Percentiles rank a stretch among this genome's conserved stretches.
These are phyloP conservation scores for Hymenoscyphus infarciens DNA, from an alignment of 2,329 filamentous ascomycete species.

Conservation along the genomic window DNA sequence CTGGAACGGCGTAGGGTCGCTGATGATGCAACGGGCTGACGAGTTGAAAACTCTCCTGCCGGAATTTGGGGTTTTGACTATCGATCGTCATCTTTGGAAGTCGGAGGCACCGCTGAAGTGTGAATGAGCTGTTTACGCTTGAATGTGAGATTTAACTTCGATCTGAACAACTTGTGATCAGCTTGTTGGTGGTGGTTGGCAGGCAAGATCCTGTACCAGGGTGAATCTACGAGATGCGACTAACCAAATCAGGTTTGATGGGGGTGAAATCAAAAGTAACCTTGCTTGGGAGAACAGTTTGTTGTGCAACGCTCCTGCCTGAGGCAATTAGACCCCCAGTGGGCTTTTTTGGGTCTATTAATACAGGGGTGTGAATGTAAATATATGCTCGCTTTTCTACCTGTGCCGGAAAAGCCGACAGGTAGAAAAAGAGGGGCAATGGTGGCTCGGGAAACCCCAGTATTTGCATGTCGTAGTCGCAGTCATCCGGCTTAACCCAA, in stretches of 20 bases:
- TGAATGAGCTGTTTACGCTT: neutral
- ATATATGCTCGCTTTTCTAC: neutral
- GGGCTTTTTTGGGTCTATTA: neutral
- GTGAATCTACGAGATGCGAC: too few species aligned
- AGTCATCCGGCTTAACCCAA: neutral
- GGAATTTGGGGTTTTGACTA: neutral
- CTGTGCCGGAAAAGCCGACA: neutral
- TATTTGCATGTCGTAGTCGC: neutral
- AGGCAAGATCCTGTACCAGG: too few species aligned
- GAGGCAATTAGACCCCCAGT: neutral
- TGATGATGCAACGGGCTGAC: neutral
- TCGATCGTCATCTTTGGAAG: neutral
- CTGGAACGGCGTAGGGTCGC: neutral
- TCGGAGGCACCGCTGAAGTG: neutral
- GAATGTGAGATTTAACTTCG: neutral
- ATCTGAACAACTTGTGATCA: too few species aligned
- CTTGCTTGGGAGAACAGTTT: too few species aligned
- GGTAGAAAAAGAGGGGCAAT: neutral
- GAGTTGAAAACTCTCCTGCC: constrained; percentile 2
- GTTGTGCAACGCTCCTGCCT: neutral
- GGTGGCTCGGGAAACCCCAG: neutral
- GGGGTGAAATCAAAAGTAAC: too few species aligned
- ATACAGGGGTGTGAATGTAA: neutral
- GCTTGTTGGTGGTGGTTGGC: too few species aligned
- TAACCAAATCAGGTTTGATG: too few species aligned